Conservation (phyloP, 164 flowering plant genomes). For the Stephania japonica region DNA sequence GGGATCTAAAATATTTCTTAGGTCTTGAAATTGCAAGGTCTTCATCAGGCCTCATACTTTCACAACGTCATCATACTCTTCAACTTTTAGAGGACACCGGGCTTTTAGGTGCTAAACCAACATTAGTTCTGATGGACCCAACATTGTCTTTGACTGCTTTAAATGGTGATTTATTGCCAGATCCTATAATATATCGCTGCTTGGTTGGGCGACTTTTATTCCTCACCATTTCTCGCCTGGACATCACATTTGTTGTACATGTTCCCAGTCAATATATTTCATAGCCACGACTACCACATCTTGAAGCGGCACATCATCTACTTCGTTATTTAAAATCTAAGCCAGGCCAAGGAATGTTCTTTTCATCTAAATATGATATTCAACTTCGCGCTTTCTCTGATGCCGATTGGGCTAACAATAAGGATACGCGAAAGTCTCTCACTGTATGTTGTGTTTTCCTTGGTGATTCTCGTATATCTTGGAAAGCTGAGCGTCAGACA, state of each 20-base stretch:
- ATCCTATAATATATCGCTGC: not conserved
- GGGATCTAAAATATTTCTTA: not conserved
- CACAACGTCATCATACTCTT: slow-evolving; percentile 1
- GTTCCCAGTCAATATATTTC: not conserved
- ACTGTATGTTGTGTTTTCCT: slow-evolving; percentile 6
- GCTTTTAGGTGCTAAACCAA: not conserved
- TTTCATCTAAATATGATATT: not conserved
- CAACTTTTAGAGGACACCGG: not conserved
- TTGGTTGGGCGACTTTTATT: not conserved
- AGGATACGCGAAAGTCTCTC: not conserved
- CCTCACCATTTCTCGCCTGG: not conserved
- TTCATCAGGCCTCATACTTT: not conserved
- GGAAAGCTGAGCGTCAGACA: slow-evolving; percentile 8
- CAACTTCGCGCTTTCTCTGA: not conserved
- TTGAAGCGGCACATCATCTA: not conserved
- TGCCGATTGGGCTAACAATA: slow-evolving; percentile 1
- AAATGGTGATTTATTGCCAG: not conserved
- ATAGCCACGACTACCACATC: not conserved
- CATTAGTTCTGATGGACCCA: not conserved
- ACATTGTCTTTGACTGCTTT: not conserved
- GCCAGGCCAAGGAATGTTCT: slow-evolving; percentile 4
- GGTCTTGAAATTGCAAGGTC: slow-evolving; percentile 8
- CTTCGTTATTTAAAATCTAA: not conserved
- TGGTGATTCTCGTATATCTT: slow-evolving; percentile 5
- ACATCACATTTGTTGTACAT: slow-evolving; percentile 1